Percentiles rank a stretch among this genome's conserved stretches.
These are phyloP conservation scores for Dorcoceras hygrometricum DNA, from an alignment of 257 asterid genomes.

Conservation along the genomic window DNA sequence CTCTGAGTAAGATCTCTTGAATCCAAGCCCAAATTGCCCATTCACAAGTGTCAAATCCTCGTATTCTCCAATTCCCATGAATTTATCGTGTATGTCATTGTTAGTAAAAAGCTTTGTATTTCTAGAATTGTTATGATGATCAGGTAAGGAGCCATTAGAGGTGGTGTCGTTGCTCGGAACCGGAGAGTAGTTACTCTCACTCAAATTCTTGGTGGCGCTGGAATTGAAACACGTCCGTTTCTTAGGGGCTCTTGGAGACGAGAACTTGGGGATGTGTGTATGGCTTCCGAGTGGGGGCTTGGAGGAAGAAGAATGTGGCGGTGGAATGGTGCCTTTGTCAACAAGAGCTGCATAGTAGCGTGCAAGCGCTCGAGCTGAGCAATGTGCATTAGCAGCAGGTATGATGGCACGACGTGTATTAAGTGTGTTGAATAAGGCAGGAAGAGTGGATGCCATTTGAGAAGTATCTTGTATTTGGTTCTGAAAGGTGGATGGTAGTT, in stretches of 20 bases:
- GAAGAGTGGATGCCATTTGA: slow-evolving; percentile 58
- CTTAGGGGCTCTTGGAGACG: slow-evolving; percentile 40
- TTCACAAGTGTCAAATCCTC: slow-evolving; percentile 52
- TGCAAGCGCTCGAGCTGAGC: slow-evolving; percentile 98
- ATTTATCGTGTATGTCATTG: slow-evolving; percentile 65
- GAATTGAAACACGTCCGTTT: slow-evolving; percentile 35
- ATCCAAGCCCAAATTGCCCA: slow-evolving; percentile 86
- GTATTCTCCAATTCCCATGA: slow-evolving; percentile 71
- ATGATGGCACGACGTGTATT: slow-evolving; percentile 77
- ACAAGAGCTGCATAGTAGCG: slow-evolving; percentile 94
- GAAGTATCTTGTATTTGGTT: slow-evolving; percentile 58
- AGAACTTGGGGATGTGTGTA: slow-evolving; percentile 65
- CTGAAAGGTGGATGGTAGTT: slow-evolving; percentile 72
- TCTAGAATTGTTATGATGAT: slow-evolving; percentile 4
- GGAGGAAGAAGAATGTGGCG: slow-evolving; percentile 57
- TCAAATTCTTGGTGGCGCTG: slow-evolving; percentile 9
- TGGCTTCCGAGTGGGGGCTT: slow-evolving; percentile 77
- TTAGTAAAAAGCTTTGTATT: slow-evolving; percentile 49
- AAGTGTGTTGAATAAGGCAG: slow-evolving; percentile 74
- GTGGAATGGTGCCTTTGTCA: slow-evolving; percentile 64
- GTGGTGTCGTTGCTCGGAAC: slow-evolving; percentile 41
- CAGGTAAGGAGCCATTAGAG: slow-evolving; percentile 14
- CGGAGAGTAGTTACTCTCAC: slow-evolving; percentile 36
- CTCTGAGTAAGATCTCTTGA: slow-evolving; percentile 61
- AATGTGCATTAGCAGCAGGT: slow-evolving; percentile 90